Evolutionary conservation across 2,329 filamentous ascomycete genomes (phyloP).

Genomic region (Talaromyces amestolkiae): DNA sequence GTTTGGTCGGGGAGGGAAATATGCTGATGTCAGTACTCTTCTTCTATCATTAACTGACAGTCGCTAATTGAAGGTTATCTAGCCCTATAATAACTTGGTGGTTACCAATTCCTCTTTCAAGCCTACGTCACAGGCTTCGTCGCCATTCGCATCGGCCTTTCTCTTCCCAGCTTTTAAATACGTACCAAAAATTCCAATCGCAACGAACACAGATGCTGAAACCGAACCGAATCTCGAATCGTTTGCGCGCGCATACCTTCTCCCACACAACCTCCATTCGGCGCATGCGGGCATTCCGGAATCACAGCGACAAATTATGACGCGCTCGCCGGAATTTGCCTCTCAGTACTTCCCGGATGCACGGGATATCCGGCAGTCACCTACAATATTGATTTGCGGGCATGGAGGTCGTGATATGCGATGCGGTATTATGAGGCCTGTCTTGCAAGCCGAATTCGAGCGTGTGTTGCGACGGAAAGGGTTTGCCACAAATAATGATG

Average conservation of each 20-base stretch:
- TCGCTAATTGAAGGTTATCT: constrained; percentile 18
- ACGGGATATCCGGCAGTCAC: constrained; percentile 58
- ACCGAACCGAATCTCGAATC: constrained; percentile 34
- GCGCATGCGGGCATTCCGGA: constrained; percentile 35
- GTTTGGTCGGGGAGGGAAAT: constrained; percentile 64
- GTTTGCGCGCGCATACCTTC: constrained; percentile 46
- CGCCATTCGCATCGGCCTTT: constrained; percentile 58
- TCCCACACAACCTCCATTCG: constrained; percentile 34
- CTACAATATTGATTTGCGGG: constrained; percentile 75
- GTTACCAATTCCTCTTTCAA: constrained; percentile 74
- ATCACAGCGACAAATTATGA: constrained; percentile 25
- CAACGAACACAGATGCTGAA: constrained; percentile 36
- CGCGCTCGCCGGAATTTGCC: constrained; percentile 52
- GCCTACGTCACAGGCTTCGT: constrained; percentile 42
- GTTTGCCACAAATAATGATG: constrained; percentile 26
- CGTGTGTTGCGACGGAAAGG: constrained; percentile 32
- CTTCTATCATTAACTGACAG: neutral
- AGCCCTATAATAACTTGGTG: constrained; percentile 83
- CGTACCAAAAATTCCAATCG: constrained; percentile 66
- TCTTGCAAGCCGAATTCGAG: constrained; percentile 70
- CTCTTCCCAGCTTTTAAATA: constrained; percentile 83
- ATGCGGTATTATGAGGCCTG: constrained; percentile 76
- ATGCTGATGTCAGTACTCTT: constrained; percentile 54
- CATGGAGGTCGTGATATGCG: constrained; percentile 78
- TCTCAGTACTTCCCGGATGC: constrained; percentile 55